Evolutionary conservation across 139 green algal species (phyloP), one percentile per base, ranked within the genome.

Genomic region (Micromonas commoda): DNA sequence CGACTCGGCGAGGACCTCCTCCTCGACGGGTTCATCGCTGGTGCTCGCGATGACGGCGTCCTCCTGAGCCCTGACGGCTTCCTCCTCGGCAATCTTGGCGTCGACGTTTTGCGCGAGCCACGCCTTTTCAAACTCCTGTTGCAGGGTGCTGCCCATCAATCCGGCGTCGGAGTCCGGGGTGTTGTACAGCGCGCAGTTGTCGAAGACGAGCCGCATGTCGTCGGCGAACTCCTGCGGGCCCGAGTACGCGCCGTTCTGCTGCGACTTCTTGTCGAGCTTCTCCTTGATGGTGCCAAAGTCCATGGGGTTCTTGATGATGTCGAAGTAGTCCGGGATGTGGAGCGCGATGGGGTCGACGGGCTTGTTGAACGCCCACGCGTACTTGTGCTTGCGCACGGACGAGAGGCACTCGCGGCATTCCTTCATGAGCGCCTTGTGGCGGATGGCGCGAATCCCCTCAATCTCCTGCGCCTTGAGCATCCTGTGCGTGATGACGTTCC

Each of bases 231-330:
- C 80, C 26, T 76, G 34, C 16, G 80, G 78, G 31, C 20, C 9
- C 13, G 29, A 21, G 72, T 83, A 83, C n/a, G 39, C 39, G 9
- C n/a, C n/a, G n/a, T 9, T 57, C 45, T 16, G 9, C 45, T 9
- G 9, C 16, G 45, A 9, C 52, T 69, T 78, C 31, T 61, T 39
- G 16, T 79, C 34, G 29, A 92, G 52, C 76, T 90, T 89, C 63
- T 81, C 60, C 16, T 81, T 79, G 72, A 96, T 92, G 6, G 87
- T 93, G 1, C 65, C 82, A 51, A 96, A 88, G 81, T 95, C 91
- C 91, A 96, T 96, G 29, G 90, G 89, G 29, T 88, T 52, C 66
- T 90, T 88, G 71, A 96, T 88, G 23, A 92, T 82, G 38, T 91
- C 82, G 73, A 77, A 82, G 76, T 94, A 94, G 72, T 92, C 90